phyloP scores from a whole-genome alignment of 208 protist species.

The Leishmania tarentolae region DNA sequence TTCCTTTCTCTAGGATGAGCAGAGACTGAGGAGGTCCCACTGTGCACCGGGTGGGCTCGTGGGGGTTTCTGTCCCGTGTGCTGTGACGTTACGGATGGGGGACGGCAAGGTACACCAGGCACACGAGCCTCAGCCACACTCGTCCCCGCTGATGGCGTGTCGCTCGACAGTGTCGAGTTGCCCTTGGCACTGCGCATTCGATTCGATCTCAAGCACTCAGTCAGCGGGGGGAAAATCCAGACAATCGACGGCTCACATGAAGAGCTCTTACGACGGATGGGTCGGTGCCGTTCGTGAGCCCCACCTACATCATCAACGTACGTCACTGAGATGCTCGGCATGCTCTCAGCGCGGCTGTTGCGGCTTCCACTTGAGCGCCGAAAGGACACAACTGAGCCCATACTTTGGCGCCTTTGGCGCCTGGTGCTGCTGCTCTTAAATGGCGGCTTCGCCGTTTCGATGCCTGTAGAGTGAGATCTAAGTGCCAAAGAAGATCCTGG shows the following conservation, averaged over 20 bases:
- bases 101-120: background rate
- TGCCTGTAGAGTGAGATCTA: background rate
- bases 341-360: background rate
- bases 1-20: too few relatives aligned
- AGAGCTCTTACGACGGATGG: slow-evolving; percentile 6
- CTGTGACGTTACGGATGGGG: background rate
- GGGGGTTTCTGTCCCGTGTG: background rate
- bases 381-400: background rate
- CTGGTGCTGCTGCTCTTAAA: background rate
- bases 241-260: background rate
- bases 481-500: background rate
- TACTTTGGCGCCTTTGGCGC: background rate
- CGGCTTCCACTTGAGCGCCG: background rate
- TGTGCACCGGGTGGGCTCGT: background rate
- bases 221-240: background rate
- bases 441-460: background rate
- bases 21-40: background rate
- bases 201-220: background rate
- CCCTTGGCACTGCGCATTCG: too few relatives aligned
- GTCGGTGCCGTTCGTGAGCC: background rate
- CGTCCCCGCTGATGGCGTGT: background rate
- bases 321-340: background rate
- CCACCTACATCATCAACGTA: too few relatives aligned
- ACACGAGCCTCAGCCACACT: background rate
- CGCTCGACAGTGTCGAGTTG: background rate